These are phyloP conservation scores for Lyophyllum decastes DNA, from an alignment of 768 basidiomycete species.

Conservation along the genomic window DNA sequence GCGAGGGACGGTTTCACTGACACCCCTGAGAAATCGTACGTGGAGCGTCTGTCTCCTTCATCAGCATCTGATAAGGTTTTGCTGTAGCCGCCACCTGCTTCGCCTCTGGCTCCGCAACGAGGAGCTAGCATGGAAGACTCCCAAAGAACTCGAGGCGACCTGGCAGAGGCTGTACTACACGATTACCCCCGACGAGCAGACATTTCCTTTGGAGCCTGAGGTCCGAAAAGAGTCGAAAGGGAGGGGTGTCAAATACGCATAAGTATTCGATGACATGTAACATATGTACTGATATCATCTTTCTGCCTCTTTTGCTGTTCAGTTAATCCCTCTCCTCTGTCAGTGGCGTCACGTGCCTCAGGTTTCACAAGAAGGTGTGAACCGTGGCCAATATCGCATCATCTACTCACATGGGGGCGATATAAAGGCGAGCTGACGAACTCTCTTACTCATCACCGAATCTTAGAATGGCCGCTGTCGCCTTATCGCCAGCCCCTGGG, in stretches of 20 bases:
- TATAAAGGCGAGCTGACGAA: not conserved
- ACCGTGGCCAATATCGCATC: not conserved
- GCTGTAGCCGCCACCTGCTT: constrained; percentile 35
- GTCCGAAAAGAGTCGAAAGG: constrained; percentile 22
- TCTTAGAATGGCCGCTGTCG: not conserved
- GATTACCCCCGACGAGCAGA: constrained; percentile 32
- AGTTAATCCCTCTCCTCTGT: not conserved
- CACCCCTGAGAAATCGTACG: constrained; percentile 39
- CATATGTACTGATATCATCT: not conserved
- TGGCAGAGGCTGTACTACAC: constrained; percentile 37
- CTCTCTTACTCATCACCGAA: not conserved
- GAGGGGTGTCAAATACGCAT: not conserved
- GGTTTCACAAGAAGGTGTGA: not conserved
- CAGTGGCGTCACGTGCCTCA: not conserved
- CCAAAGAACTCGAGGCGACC: constrained; percentile 30
- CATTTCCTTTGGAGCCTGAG: constrained; percentile 37
- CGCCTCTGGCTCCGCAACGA: constrained; percentile 40
- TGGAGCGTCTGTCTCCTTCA: not conserved
- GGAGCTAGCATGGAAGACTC: constrained; percentile 38
- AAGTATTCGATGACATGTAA: not conserved
- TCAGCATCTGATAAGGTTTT: not conserved
- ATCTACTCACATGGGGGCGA: not conserved
- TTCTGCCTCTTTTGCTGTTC: not conserved
- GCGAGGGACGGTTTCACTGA: constrained; percentile 42
- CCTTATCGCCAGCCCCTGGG: not conserved